Base-by-base conservation (phyloP, 2,329 filamentous ascomycete species). In the Stemphylium lycopersici region DNA sequence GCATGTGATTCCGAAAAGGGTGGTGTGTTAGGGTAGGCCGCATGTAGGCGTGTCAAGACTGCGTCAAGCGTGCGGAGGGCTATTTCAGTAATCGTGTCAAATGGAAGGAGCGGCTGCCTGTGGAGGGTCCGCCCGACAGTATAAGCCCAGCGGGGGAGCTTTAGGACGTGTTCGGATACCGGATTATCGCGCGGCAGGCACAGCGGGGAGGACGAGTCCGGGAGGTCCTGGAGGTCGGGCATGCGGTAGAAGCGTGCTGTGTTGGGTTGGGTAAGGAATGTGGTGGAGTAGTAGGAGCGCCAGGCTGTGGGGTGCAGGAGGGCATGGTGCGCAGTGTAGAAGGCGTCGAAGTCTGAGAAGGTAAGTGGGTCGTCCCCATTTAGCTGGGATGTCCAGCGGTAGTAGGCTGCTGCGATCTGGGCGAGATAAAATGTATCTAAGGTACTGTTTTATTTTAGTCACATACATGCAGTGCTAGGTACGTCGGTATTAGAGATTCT, bases 241-340 rank as follows among this genome's bases (percentile, higher is more conserved):
- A 47, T 38, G 44, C 44, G 33, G 44, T 47, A 47, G 44, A 47
- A 47, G 22, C 44, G 44, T 47, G 44, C 44, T 47, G 33, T 47
- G 22, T 4, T 47, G n/a, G 44, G 44, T 47, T 47, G 33, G 33
- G 22, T 38, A 47, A 47, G 44, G 33, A 47, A 47, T 31, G 22
- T 16, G 22, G 44, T 47, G 33, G 44, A n/a, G n/a, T n/a, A n/a
- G n/a, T n/a, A n/a, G n/a, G n/a, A n/a, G n/a, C n/a, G n/a, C n/a
- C n/a, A n/a, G n/a, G n/a, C n/a, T n/a, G n/a, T n/a, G n/a, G n/a
- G n/a, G n/a, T n/a, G n/a, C n/a, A n/a, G n/a, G n/a, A n/a, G n/a
- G n/a, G n/a, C n/a, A n/a, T n/a, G n/a, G n/a, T n/a, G n/a, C n/a
- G n/a, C n/a, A n/a, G n/a, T n/a, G n/a, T n/a, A n/a, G n/a, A n/a